Evolutionary conservation across 306 rosid genomes (phyloP).

Genomic region (Mucuna pruriens): DNA sequence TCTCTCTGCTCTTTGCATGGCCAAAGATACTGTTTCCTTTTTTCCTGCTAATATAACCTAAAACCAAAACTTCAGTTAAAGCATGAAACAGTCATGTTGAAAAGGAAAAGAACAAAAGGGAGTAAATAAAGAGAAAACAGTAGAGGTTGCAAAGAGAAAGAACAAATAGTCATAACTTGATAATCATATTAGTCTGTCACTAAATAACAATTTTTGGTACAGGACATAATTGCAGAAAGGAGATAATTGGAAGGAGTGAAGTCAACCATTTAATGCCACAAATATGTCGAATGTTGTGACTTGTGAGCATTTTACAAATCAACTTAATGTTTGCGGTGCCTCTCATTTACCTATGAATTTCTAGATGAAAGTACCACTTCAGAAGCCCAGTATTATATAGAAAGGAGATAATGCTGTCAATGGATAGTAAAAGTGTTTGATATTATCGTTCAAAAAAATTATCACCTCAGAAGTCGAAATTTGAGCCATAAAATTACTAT

Average conservation of each 20-base stretch:
- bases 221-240: not conserved
- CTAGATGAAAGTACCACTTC: not conserved
- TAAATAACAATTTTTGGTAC: not conserved
- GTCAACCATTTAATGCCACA: not conserved
- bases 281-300: not conserved
- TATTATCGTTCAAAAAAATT: not conserved
- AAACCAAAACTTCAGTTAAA: conserved; percentile 46
- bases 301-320: not conserved
- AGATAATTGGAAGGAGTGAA: not conserved
- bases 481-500: not conserved
- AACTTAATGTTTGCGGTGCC: not conserved
- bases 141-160: not conserved
- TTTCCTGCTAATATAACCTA: conserved; percentile 97
- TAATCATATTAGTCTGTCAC: not conserved
- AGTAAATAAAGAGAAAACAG: conserved; percentile 10
- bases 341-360: not conserved
- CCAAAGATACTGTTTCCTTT: conserved; percentile 73
- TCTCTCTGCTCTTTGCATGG: conserved; percentile 77
- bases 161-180: not conserved
- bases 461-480: not conserved
- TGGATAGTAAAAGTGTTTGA: not conserved
- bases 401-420: not conserved
- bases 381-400: too few relatives aligned
- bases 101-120: not conserved
- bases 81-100: not conserved